These are phyloP conservation scores for Mallotus repandus DNA, from an alignment of 441 rosid species.

Conservation along the genomic window DNA sequence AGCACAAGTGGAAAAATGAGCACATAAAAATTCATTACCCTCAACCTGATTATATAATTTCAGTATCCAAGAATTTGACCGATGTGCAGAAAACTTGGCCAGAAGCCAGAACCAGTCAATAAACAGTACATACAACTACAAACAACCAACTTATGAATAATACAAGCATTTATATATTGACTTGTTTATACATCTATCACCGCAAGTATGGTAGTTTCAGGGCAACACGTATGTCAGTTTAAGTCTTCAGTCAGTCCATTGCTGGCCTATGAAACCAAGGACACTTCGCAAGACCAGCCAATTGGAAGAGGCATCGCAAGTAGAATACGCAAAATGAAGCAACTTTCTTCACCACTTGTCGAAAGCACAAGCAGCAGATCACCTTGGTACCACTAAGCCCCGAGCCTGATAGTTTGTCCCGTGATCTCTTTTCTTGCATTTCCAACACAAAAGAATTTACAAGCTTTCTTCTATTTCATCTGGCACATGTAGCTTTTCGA, in stretches of 20 bases:
- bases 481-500: constrained; percentile 52
- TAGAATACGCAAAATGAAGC: constrained; percentile 15
- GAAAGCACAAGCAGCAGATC: constrained; percentile 46
- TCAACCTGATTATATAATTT: constrained; percentile 1
- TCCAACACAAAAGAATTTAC: constrained; percentile 18
- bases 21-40: background rate
- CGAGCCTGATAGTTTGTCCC: constrained; percentile 23
- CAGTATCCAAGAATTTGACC: background rate
- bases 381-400: constrained; percentile 16
- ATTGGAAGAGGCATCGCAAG: background rate
- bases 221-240: constrained; percentile 17
- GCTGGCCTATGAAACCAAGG: background rate
- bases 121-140: constrained; percentile 16
- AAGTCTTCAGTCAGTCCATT: constrained; percentile 8
- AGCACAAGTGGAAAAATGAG: background rate
- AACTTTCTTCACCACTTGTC: constrained; percentile 21
- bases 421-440: constrained; percentile 8
- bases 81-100: background rate
- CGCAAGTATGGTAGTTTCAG: constrained; percentile 31
- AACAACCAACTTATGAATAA: constrained; percentile 24
- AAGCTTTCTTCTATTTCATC: constrained; percentile 46
- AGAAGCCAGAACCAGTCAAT: background rate
- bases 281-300: background rate
- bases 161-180: constrained; percentile 16
- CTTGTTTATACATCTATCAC: constrained; percentile 24